Percentiles rank a stretch among this genome's conserved stretches.
These are phyloP conservation scores for Leishmania major DNA, from an alignment of 208 protist species.

Conservation along the genomic window DNA sequence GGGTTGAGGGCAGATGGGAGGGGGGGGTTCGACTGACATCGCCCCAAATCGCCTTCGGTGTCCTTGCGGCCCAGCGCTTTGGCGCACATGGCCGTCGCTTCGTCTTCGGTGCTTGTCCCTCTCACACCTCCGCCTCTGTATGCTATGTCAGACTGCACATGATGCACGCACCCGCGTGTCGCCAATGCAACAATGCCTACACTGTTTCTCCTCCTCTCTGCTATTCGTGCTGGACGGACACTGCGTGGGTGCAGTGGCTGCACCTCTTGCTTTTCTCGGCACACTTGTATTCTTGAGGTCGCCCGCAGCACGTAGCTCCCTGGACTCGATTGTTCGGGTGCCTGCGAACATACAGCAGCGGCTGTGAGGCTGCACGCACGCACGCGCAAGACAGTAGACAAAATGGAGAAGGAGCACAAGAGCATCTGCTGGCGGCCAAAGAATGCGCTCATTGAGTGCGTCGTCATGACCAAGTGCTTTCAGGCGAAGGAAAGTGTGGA, in stretches of 20 bases:
- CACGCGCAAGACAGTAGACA: neutral
- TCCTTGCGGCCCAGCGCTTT: no score
- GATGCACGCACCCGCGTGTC: neutral
- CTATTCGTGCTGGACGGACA: neutral
- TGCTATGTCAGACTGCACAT: neutral
- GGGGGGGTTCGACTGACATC: neutral
- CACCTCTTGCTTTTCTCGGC: neutral
- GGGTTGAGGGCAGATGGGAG: neutral
- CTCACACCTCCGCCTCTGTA: neutral
- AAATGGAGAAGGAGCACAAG: slow-evolving; percentile 84
- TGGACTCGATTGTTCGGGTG: neutral
- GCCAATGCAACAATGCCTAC: neutral
- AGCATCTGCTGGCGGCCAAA: slow-evolving; percentile 89
- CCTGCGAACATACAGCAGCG: neutral
- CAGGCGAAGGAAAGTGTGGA: slow-evolving; percentile 81
- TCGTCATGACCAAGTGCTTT: slow-evolving; percentile 87
- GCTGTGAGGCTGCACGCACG: neutral
- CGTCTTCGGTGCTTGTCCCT: neutral
- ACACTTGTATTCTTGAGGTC: neutral
- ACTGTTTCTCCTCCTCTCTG: neutral
- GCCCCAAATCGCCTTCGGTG: neutral
- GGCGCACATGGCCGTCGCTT: neutral
- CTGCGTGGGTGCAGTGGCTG: neutral
- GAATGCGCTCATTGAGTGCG: slow-evolving; percentile 85
- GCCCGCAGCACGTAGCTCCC: neutral